Evolutionary conservation across 768 basidiomycete genomes (phyloP), one percentile per base, ranked within the genome.

Genomic region (Mycena galopus): DNA sequence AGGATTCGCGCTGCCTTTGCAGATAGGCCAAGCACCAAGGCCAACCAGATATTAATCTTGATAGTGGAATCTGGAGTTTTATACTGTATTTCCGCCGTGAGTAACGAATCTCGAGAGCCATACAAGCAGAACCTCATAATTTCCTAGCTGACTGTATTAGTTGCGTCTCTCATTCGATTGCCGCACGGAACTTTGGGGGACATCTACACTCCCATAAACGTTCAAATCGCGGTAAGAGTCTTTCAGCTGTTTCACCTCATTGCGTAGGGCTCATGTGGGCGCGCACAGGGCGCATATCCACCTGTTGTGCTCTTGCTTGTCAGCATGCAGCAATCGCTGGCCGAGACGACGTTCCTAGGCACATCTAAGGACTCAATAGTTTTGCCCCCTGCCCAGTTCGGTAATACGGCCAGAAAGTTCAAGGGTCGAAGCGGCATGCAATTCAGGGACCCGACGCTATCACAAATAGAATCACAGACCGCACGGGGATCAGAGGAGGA

Each of bases 151-250:
- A 53, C 61, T 12, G 60, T 51, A 2, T 57, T 77, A 21, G 11
- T 77, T 29, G 27, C 67, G 5, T 55, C 65, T 7, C 25, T 73
- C 7, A 66, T 75, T n/a, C 72, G 50, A 4, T 25, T 75, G 21
- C 71, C 73, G 3, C 7, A 19, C 6, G 76, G 72, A 1, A 75
- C 76, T 9, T 50, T 77, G 12, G 76, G 76, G 7, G 74, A 75
- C 47, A 27, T 77, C 14, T 77, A 69, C 47, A 65, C 60, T 8
- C 74, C 17, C 16, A 61, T 75, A 21, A 66, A 73, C 53, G 51
- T 74, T 21, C 73, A 77, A 30, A 61, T 77, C n/a, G 76, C 76
- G 5, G 75, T 76, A n/a, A 33, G 37, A 35, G 35, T 58, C 27
- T 37, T 23, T 44, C 56, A 21, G 21, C 27, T 29, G 12, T 35